phyloP scores from a whole-genome alignment of 1,284 basidiomycete genomes.

The Agroathelia rolfsii region DNA sequence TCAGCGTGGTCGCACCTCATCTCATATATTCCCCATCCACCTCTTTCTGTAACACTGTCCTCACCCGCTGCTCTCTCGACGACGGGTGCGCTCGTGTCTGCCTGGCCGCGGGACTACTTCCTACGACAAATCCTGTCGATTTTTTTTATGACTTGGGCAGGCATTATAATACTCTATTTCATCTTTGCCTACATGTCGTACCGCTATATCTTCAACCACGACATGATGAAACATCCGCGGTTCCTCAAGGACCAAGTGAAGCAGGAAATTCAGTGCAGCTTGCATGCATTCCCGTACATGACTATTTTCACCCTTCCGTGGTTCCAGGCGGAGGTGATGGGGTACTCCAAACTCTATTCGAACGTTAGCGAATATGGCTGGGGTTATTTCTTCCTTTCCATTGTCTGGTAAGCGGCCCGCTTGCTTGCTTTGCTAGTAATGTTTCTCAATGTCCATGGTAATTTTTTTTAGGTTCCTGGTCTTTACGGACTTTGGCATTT shows the following conservation, averaged over 20 bases:
- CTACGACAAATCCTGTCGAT: constrained; percentile 77
- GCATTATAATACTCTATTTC: constrained; percentile 82
- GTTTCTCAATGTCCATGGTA: constrained; percentile 1
- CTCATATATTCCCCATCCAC: constrained; percentile 49
- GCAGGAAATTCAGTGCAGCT: constrained; percentile 72
- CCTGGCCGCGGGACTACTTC: constrained; percentile 75
- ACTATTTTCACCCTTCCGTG: constrained; percentile 82
- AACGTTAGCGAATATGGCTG: constrained; percentile 66
- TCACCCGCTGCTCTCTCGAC: no score
- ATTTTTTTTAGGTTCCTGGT: constrained; percentile 58
- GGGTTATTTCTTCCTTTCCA: constrained; percentile 51
- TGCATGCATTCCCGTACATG: constrained; percentile 78
- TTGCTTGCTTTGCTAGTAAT: no score
- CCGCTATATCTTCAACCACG: constrained; percentile 85
- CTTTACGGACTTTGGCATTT: constrained; percentile 89
- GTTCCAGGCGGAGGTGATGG: constrained; percentile 90
- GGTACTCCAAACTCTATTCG: constrained; percentile 76
- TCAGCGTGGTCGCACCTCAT: constrained; percentile 46
- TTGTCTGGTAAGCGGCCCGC: constrained; percentile 59
- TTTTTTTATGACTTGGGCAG: constrained; percentile 64
- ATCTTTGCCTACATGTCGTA: constrained; percentile 80
- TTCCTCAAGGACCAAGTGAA: constrained; percentile 85
- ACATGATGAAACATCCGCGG: constrained; percentile 92
- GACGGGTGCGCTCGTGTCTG: no score
- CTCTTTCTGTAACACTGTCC: constrained; percentile 25